phyloP scores from a whole-genome alignment of 257 asterid genomes.

The Voacanga thouarsii region DNA sequence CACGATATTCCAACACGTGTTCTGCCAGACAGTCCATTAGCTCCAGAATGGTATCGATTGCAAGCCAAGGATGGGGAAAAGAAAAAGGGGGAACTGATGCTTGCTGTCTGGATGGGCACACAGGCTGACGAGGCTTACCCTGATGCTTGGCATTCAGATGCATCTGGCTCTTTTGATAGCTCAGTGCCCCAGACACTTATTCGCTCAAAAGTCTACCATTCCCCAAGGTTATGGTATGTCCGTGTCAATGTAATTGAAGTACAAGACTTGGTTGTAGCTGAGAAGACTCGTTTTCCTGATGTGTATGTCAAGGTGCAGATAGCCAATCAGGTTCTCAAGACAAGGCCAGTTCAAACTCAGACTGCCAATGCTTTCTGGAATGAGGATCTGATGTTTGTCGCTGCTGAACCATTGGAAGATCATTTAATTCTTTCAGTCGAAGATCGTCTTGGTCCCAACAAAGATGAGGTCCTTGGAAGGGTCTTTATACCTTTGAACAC shows the following conservation, averaged over 20 bases:
- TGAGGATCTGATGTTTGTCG: conserved; percentile 85
- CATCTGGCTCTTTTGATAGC: conserved; percentile 43
- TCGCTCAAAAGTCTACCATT: conserved; percentile 84
- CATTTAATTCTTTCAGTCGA: conserved; percentile 66
- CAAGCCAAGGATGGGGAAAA: conserved; percentile 71
- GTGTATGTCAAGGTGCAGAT: conserved; percentile 66
- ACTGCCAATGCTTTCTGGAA: conserved; percentile 62
- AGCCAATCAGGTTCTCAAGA: conserved; percentile 69
- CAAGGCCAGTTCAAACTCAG: conserved; percentile 55
- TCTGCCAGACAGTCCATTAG: conserved; percentile 96
- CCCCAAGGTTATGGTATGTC: conserved; percentile 87
- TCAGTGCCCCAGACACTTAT: conserved; percentile 44
- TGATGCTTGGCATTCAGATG: conserved; percentile 92
- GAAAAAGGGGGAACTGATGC: conserved; percentile 66
- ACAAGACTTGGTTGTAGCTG: conserved; percentile 63
- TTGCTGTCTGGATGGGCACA: conserved; percentile 93
- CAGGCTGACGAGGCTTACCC: conserved; percentile 98
- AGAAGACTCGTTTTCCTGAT: conserved; percentile 53
- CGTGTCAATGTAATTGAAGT: conserved; percentile 80
- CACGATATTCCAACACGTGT: conserved; percentile 77
- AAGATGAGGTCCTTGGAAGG: conserved; percentile 65
- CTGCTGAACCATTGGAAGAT: conserved; percentile 93
- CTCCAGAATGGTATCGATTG: conserved; percentile 88
- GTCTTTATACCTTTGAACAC: conserved; percentile 52
- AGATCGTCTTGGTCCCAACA: conserved; percentile 65